A percentile compares a stretch with the other conserved stretches of the same genome.
Evolutionary conservation across 257 asterid species (phyloP).

Genomic region (Solanum bulbocastanum): DNA sequence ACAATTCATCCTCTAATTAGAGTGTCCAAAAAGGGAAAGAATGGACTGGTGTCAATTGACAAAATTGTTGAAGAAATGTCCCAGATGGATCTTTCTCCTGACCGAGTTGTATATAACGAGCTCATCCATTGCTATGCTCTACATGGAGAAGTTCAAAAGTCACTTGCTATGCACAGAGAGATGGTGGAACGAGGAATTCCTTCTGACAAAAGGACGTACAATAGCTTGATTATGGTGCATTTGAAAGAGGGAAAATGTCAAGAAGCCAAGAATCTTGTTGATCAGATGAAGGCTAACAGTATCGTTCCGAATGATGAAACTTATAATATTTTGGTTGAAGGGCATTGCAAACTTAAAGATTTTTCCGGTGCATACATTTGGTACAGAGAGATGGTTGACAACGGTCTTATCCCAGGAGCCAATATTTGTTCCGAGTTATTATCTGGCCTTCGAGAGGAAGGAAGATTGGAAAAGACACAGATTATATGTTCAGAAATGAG

Average conservation of each 20-base stretch:
- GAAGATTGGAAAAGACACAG: slow-evolving; percentile 33
- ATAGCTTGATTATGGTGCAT: slow-evolving; percentile 50
- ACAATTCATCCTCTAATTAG: slow-evolving; percentile 64
- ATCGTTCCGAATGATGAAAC: slow-evolving; percentile 41
- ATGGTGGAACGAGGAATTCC: slow-evolving; percentile 43
- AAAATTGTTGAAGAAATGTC: slow-evolving; percentile 52
- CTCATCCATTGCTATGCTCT: slow-evolving; percentile 43
- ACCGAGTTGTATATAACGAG: slow-evolving; percentile 54
- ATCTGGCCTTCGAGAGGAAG: slow-evolving; percentile 49
- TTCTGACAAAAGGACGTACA: slow-evolving; percentile 54
- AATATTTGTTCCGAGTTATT: slow-evolving; percentile 34
- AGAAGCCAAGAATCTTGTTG: slow-evolving; percentile 38
- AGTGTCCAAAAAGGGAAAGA: slow-evolving; percentile 23
- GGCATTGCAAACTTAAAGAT: slow-evolving; percentile 54
- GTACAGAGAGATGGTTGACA: slow-evolving; percentile 54
- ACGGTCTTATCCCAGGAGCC: slow-evolving; percentile 33
- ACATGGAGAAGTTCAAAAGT: slow-evolving; percentile 36
- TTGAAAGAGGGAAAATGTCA: slow-evolving; percentile 33
- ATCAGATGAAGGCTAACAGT: slow-evolving; percentile 40
- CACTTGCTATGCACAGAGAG: slow-evolving; percentile 26
- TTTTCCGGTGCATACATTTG: slow-evolving; percentile 44
- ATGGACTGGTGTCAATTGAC: slow-evolving; percentile 32
- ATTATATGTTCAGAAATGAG: slow-evolving; percentile 53
- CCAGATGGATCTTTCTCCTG: slow-evolving; percentile 32
- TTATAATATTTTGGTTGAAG: slow-evolving; percentile 41